Conservation (phyloP, 306 rosid species). For the Vigna hirtella region DNA sequence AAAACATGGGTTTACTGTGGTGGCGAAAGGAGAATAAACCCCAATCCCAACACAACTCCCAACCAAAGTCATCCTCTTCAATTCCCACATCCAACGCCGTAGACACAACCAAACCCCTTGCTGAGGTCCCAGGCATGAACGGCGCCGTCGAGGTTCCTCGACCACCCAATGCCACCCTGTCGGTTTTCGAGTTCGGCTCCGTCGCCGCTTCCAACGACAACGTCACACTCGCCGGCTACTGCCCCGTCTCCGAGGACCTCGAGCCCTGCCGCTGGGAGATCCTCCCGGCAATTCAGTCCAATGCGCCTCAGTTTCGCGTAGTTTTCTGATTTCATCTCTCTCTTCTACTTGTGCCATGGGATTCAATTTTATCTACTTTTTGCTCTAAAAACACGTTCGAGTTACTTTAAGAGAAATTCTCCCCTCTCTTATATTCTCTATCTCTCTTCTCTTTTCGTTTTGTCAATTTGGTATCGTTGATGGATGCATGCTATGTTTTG, state of each 20-base stretch:
- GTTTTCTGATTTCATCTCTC: conserved; percentile 56
- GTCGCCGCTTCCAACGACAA: conserved; percentile 73
- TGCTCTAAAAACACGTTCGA: not conserved
- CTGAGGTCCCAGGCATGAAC: conserved; percentile 72
- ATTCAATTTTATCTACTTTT: conserved; percentile 27
- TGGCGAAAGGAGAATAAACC: conserved; percentile 73
- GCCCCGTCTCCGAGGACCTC: conserved; percentile 95
- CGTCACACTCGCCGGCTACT: conserved; percentile 88
- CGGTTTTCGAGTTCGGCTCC: conserved; percentile 88
- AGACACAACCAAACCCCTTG: not conserved
- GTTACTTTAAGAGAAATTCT: not conserved
- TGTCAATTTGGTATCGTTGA: not conserved
- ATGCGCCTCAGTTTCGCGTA: conserved; percentile 92
- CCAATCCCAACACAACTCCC: not conserved
- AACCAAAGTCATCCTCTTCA: conserved; percentile 42
- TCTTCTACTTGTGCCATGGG: not conserved
- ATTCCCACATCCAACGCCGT: conserved; percentile 10
- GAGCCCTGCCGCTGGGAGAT: conserved; percentile 99
- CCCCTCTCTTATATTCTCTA: not conserved
- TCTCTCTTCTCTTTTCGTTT: not conserved
- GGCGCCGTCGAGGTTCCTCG: conserved; percentile 88
- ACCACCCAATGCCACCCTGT: conserved; percentile 54
- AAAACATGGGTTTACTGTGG: conserved; percentile 75
- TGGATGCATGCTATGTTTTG: not conserved
- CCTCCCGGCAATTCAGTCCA: conserved; percentile 72